Base-by-base conservation (phyloP, 2,329 filamentous ascomycete species). In the Colletotrichum plurivorum region DNA sequence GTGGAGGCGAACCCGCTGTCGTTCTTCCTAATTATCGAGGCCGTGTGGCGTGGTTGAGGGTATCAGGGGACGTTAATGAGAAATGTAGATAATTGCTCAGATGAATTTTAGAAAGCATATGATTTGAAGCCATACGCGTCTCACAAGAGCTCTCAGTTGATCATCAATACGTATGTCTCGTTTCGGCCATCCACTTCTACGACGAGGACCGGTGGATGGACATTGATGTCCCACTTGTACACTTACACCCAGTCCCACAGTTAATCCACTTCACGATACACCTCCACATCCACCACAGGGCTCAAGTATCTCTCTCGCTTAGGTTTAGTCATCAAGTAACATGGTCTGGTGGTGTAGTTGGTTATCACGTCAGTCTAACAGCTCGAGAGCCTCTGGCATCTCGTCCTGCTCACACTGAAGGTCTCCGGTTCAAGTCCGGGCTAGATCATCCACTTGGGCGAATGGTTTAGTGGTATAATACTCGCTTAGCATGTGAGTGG, bases 361-460 rank as follows among this genome's bases (percentile, higher is more conserved):
- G 81, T 83, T 82, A 83, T 83, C 81, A 83, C 82, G 78, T 83
- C 80, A 82, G 81, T 83, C 80, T 83, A 84, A 84, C 80, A 78
- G 48, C 1, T 45, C 18, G 61, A 18, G 13, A n/a, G 25, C 13
- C 10, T 49, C 48, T 5, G n/a, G 18, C 3, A 15, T 15, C 60
- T 18, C 54, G 54, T 25, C 61, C 43, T 48, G n/a, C 12, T 36
- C 66, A 66, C 62, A 69, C 62, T 69, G 67, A 69, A 69, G 67
- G 62, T 69, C 67, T 69, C 67, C 67, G 62, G 66, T 69, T 69
- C 67, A 67, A 69, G 62, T 67, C 67, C 55, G 62, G 67, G 62
- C 67, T 59, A 69, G 52, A 69, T 69, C 67, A 69, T 22, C 1
- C 13, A 1, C 0, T 1, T 61, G 55, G 62, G 66, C 66, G 66